A percentile compares a stretch with the other conserved stretches of the same genome.
Conservation (phyloP, 2,329 filamentous ascomycete genomes). For the Rhynchosporium secalis region DNA sequence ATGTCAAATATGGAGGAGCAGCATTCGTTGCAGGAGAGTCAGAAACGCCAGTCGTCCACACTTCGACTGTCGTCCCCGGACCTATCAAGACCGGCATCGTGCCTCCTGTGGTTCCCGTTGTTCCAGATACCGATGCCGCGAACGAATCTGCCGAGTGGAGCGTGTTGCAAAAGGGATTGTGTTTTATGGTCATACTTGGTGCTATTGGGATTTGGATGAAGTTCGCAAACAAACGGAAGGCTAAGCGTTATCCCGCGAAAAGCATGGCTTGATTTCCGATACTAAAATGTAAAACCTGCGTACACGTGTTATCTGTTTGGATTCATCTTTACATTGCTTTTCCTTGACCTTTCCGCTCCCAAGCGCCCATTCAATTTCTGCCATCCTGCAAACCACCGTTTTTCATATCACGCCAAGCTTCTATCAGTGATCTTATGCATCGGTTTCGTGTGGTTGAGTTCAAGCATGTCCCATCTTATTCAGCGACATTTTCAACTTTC, state of each 20-base stretch:
- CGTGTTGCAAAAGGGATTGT: slow-evolving; percentile 50
- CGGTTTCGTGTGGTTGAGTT: too few relatives aligned
- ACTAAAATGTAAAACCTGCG: neutral
- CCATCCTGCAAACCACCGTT: too few relatives aligned
- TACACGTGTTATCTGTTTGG: neutral
- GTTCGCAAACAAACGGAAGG: slow-evolving; percentile 41
- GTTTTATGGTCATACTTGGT: slow-evolving; percentile 51
- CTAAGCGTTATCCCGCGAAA: slow-evolving; percentile 33
- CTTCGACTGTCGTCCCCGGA: slow-evolving; percentile 19
- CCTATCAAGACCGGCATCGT: slow-evolving; percentile 21
- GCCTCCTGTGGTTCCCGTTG: slow-evolving; percentile 26
- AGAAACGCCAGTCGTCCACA: slow-evolving; percentile 30
- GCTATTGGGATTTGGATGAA: slow-evolving; percentile 50
- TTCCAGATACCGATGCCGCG: slow-evolving; percentile 29
- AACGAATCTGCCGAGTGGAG: slow-evolving; percentile 42
- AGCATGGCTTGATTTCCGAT: slow-evolving; percentile 34
- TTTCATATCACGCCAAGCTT: too few relatives aligned
- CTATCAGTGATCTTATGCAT: too few relatives aligned
- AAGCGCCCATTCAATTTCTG: too few relatives aligned
- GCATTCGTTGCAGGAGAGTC: slow-evolving; percentile 38
- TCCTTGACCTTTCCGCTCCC: too few relatives aligned
- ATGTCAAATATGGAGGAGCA: slow-evolving; percentile 37
- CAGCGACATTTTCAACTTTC: too few relatives aligned
- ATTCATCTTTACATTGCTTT: neutral
- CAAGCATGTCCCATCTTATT: too few relatives aligned